phyloP scores from a whole-genome alignment of 2,329 filamentous ascomycete genomes.

The Colletotrichum shisoi region DNA sequence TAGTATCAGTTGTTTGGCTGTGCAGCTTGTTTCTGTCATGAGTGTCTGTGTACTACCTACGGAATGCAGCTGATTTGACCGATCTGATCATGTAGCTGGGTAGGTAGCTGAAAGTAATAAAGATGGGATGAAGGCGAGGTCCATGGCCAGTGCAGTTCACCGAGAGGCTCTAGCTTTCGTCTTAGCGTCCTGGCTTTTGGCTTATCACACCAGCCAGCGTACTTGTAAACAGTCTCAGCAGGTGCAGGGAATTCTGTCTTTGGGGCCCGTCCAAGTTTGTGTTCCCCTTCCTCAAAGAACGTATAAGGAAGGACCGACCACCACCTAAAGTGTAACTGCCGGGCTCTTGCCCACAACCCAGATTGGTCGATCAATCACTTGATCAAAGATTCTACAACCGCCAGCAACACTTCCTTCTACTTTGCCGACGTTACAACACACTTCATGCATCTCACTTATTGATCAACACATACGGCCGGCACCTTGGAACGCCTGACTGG shows the following conservation, averaged over 20 bases:
- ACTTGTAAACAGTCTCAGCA: conserved; percentile 18
- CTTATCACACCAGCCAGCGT: conserved; percentile 17
- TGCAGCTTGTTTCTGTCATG: neutral
- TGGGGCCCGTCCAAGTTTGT: conserved; percentile 1
- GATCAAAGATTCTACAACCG: neutral
- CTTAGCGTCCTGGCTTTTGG: conserved; percentile 18
- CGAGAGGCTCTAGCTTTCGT: conserved; percentile 33
- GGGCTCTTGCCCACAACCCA: conserved; percentile 11
- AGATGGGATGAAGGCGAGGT: conserved; percentile 24
- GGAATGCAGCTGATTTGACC: conserved; percentile 28
- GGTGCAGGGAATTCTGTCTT: conserved; percentile 12
- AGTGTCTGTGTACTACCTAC: neutral
- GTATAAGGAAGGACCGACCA: conserved; percentile 6
- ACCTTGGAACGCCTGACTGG: neutral
- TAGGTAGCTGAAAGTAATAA: neutral
- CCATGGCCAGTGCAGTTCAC: conserved; percentile 14
- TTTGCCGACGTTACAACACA: neutral
- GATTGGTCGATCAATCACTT: neutral
- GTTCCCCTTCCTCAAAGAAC: neutral
- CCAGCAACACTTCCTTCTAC: neutral
- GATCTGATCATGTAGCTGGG: conserved; percentile 6
- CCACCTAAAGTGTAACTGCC: conserved; percentile 28
- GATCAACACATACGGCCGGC: neutral
- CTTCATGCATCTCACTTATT: neutral
- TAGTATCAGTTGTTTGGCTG: neutral